Evolutionary conservation across 1,284 basidiomycete genomes (phyloP), one percentile per base, ranked within the genome.

Genomic region (Golubevia pallescens): DNA sequence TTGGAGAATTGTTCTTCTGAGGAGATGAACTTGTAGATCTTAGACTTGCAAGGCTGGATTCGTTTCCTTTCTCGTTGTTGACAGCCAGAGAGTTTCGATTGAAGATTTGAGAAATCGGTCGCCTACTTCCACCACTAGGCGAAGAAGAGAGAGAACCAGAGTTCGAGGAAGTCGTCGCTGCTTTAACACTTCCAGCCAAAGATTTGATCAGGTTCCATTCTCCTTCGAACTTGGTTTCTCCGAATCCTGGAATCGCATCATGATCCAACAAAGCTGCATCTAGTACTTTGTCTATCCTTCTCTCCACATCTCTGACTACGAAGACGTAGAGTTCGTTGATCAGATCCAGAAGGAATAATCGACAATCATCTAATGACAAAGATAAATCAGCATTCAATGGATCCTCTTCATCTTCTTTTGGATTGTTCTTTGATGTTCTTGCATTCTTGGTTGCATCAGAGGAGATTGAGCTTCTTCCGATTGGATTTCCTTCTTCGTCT

Each of bases 241-340:
- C 92, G 69, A 94, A 91, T 64, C 78, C 91, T 1, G 92, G 90
- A 14, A 92, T 88, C 0, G 94, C 89, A 32, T 92, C 90, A 78
- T 93, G 92, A 66, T 98, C 95, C 65, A 99, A 88, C 63, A 99
- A 87, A 0, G 93, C 90, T 0, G 89, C 86, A 80, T 98, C 94
- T 20, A 99, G 88, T 42, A 97, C 87, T 62, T 90, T 89, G 86
- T 98, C 95, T 80, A 98, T 93, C 68, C 91, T 90, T 61, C 92
- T 89, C 86, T 99, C 96, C 4, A 93, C 92, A 69, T 93, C 92
- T 59, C 96, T 92, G 74, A 98, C 96, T 75, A 98, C 91, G 85
- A 97, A 97, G 24, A 98, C 96, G 94, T 84, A 96, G 60, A 97
- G 92, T 56, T 95, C 95, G 85, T 97, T 95, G 67, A 97, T 90